Base-by-base conservation (phyloP, 345 rosid genomes). In the Schrenkiella parvula region DNA sequence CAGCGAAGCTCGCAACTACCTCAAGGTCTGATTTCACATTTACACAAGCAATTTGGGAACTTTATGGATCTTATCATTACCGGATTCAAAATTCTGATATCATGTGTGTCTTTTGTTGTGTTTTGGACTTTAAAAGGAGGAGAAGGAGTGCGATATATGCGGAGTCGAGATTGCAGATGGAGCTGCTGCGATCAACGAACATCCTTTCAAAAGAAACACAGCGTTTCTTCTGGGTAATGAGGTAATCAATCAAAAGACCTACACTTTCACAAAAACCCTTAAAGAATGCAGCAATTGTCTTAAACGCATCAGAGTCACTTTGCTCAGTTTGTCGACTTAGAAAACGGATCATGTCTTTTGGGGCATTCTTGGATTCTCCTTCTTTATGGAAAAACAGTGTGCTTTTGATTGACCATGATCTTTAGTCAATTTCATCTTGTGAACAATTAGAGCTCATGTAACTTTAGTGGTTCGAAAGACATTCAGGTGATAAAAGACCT, bases 161-260 rank as follows among this genome's bases (percentile, higher is more conserved):
- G 99, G 99, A 14, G 96, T 95, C 34, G 99, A 91, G 82, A 95
- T 95, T 55, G 84, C 91, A 12, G 90, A 87, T 9, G 84, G 83
- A 64, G 98, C 99, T 65, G 52, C 81, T 39, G 79, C 90, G 8
- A 83, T 91, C 9, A 84, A 81, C n/a, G 84, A 87, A 11, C 98
- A 86, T 74, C 98, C 97, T 69, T 95, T 91, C 44, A 84, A 83
- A 66, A 86, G 71, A 76, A 89, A 82, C 76, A 95, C 99, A 0
- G 98, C 96, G 59, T 91, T 95, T 59, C 96, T 95, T 71, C 90
- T 95, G 1, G 98, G 99, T 53, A 95, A 95, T 55, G 99, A 95
- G 95, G 97, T 90, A 66, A 38, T 44, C 15, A 44, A 19, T 44
- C 50, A n/a, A 37, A 63, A 60, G 19, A 47, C 22, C 52, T 29